Percentiles rank a stretch among this genome's conserved stretches.
Conservation (phyloP, 2,329 filamentous ascomycete species). For the Pezicula radicicola region DNA sequence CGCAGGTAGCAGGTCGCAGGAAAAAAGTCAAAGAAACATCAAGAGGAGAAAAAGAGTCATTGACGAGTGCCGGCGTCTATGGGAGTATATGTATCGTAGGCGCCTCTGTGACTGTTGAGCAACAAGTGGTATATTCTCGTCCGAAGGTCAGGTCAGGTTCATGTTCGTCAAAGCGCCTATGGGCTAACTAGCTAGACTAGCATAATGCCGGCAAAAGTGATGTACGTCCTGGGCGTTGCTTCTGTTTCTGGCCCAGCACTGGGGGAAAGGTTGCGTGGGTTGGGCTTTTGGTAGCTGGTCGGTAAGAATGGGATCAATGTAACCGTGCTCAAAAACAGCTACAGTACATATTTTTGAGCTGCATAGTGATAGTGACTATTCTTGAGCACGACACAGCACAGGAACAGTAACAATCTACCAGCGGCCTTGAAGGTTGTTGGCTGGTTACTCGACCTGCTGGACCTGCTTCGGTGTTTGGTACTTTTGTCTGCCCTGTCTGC, state of each 20-base stretch:
- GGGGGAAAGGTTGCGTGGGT: too few relatives aligned
- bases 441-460: too few relatives aligned
- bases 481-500: too few relatives aligned
- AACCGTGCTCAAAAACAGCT: too few relatives aligned
- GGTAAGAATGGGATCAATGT: too few relatives aligned
- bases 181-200: slow-evolving; percentile 4
- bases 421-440: too few relatives aligned
- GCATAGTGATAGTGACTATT: neutral
- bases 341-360: too few relatives aligned
- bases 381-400: slow-evolving; percentile 20
- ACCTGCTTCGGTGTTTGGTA: too few relatives aligned
- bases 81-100: slow-evolving; percentile 27
- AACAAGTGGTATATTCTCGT: neutral
- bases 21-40: slow-evolving; percentile 20
- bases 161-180: slow-evolving; percentile 23
- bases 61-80: slow-evolving; percentile 23
- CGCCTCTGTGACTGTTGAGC: neutral
- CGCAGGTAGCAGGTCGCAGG: slow-evolving; percentile 13
- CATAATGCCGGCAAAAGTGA: slow-evolving; percentile 16
- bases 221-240: neutral
- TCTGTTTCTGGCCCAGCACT: too few relatives aligned
- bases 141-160: slow-evolving; percentile 3
- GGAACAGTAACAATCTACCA: neutral
- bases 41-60: slow-evolving; percentile 13
- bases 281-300: too few relatives aligned